Evolutionary conservation across 495 filamentous ascomycete species (phyloP).

Genomic region (Halenospora varia): DNA sequence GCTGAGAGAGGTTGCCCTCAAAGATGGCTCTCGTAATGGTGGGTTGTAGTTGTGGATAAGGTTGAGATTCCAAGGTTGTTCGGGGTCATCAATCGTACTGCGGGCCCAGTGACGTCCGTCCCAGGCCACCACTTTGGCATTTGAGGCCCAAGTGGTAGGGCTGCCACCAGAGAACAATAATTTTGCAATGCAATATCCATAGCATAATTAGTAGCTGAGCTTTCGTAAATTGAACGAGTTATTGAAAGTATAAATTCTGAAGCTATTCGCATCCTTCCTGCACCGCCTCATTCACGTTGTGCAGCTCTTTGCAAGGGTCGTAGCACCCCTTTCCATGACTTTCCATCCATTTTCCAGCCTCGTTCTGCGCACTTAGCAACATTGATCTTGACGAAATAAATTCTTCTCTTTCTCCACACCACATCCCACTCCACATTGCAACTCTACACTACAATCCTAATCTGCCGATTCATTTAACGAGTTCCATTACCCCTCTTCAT

Average conservation of each 20-base stretch:
- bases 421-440: not conserved
- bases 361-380: not conserved
- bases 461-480: conserved; percentile 6
- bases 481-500: conserved; percentile 6
- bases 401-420: not conserved
- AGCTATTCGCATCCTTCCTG: not conserved
- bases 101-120: conserved; percentile 13
- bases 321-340: not conserved
- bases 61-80: conserved; percentile 3
- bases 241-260: not conserved
- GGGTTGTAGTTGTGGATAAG: not conserved
- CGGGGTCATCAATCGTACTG: not conserved
- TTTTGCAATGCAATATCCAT: not conserved
- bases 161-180: not conserved
- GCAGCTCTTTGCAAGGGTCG: not conserved
- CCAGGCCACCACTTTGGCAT: not conserved
- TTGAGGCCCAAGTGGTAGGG: not conserved
- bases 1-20: not conserved
- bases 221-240: not conserved
- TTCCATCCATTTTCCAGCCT: conserved; percentile 2
- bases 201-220: not conserved
- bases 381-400: not conserved
- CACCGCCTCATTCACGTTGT: not conserved
- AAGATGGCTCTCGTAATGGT: not conserved
- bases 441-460: conserved; percentile 2